Evolutionary conservation across 805 yeast species (phyloP), one percentile per base, ranked within the genome.

Genomic region (Hanseniaspora valbyensis): DNA sequence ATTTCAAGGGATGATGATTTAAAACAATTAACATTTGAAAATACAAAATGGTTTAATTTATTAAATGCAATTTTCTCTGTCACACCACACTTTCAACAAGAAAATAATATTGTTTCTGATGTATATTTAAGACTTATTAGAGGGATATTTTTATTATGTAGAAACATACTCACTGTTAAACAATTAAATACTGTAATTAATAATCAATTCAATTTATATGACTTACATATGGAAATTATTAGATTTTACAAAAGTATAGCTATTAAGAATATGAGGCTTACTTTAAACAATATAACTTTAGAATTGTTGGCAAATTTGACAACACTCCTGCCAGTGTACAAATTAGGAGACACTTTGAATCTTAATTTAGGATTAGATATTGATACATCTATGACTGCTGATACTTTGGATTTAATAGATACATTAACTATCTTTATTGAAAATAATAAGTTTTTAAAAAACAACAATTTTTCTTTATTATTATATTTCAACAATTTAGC

Each of bases 301-400:
- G 53, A 50, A 29, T 32, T 36, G 10, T 18, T 50, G 13, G 21
- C 43, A 13, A 50, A 44, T 26, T 4, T 40, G n/a, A 39, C 53
- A 6, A 45, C 26, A 7, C 7, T 40, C 6, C 4, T 25, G 14
- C 39, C 42, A 9, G 24, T 5, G 8, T 48, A 48, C 14, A 34
- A 48, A 18, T 28, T 48, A 10, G 51, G 51, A 32, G 13, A 24
- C 12, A 22, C n/a, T 7, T 21, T 40, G 25, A 25, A 48, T 30
- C 10, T 26, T 10, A 24, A 29, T 13, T 19, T 48, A 19, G 44
- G 51, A 2, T 26, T 48, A 9, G 42, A 48, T 22, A 24, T 33
- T 2, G 44, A 40, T 21, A 2, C 29, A 3, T 19, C 18, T n/a
- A 34, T 48, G 12, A 21, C 43, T 16, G 16, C 16, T 2, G 44